Conservation (phyloP, 78 protist genomes). For the Bodo saltans region DNA sequence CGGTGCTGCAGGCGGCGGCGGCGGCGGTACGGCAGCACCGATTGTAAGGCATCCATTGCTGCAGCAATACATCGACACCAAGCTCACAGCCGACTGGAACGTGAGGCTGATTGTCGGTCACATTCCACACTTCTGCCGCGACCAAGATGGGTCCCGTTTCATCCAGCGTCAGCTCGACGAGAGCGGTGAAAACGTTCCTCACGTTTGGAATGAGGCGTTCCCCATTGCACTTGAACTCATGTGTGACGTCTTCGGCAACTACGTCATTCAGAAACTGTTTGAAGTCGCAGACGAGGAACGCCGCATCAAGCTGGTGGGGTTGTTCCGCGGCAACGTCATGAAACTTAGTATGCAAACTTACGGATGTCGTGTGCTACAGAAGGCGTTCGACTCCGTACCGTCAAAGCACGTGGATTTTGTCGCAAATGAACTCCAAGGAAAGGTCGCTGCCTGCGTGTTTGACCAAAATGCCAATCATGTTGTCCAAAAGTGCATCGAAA, state of each 20-base stretch:
- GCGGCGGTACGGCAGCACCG: no score
- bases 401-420: slow-evolving; percentile 54
- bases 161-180: slow-evolving; percentile 90
- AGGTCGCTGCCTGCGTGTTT: slow-evolving; percentile 79
- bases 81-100: background rate
- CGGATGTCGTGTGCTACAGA: slow-evolving; percentile 97
- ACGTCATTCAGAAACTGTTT: slow-evolving; percentile 95
- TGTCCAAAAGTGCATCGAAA: slow-evolving; percentile 93
- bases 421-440: slow-evolving; percentile 73
- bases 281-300: slow-evolving; percentile 70
- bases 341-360: slow-evolving; percentile 85
- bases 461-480: slow-evolving; percentile 99
- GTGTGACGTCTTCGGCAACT: slow-evolving; percentile 98
- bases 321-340: slow-evolving; percentile 71
- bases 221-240: slow-evolving; percentile 65
- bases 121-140: slow-evolving; percentile 82
- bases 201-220: slow-evolving; percentile 74
- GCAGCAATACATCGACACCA: slow-evolving; percentile 20
- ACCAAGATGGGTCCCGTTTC: slow-evolving; percentile 97
- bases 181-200: slow-evolving; percentile 50
- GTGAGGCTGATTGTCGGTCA: slow-evolving; percentile 65
- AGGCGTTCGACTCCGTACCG: slow-evolving; percentile 57
- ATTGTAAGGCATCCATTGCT: no score
- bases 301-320: slow-evolving; percentile 38
- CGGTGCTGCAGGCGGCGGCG: no score